Base-by-base conservation (phyloP, 192 early-diverging fungal genomes). In the Mortierella hygrophila region DNA sequence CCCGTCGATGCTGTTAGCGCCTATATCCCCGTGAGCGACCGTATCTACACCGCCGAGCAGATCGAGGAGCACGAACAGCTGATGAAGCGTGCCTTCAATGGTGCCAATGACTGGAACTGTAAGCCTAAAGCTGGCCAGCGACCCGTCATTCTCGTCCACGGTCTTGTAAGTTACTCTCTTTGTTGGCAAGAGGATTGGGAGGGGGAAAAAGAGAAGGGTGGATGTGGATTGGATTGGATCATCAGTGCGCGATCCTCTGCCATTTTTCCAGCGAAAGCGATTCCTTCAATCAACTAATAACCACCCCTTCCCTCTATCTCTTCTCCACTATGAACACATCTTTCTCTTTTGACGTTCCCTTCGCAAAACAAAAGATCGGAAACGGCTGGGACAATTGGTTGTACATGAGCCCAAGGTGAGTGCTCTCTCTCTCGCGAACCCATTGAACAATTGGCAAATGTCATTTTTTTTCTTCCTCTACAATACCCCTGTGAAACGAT, bases 371-470 rank as follows among this genome's bases (percentile, higher is more conserved):
- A 18, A 55, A 82, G 81, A 70, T 82, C 37, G 82, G 37, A 11
- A 83, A 83, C 42, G 60, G 71, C 26, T 83, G 82, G 82, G 82
- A 83, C 42, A 83, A 83, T 26, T 85, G 83, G 85, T 21, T 82
- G 29, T 82, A 81, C 54, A 82, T 78, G 72, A 73, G 21, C n/a
- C 60, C 60, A 60, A 23, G 52, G 52, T 55, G 18, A 6, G 13
- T 46, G 44, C 11, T 13, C 44, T 3, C 44, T 15, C 44, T 15
- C 13, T 11, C 11, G 42, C 42, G 42, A 44, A 44, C 42, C 42
- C 42, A 44, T 44, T 44, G 42, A 44, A 44, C 9, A 44, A 44
- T 44, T 9, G 42, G 1, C 42, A 44, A n/a, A 9, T 9, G 8
- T 44, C 42, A 10, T 9, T 44, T 42, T 44, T 44, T 11, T 44